Percentiles rank a stretch among this genome's conserved stretches.
Evolutionary conservation across 2,329 filamentous ascomycete genomes (phyloP).

Genomic region (Aspergillus fumigatus): DNA sequence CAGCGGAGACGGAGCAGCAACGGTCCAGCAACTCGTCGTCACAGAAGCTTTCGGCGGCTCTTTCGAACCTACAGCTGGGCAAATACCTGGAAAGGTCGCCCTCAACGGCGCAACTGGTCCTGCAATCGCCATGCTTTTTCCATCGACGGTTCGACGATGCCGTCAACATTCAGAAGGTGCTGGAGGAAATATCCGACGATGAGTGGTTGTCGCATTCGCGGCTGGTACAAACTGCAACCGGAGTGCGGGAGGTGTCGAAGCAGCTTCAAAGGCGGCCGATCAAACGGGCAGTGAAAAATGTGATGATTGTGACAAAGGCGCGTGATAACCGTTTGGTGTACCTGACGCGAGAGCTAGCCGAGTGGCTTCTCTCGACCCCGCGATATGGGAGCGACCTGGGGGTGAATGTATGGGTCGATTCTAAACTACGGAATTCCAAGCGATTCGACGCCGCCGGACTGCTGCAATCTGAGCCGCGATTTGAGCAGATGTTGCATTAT

Average conservation of each 20-base stretch:
- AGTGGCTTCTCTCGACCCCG: conserved; percentile 83
- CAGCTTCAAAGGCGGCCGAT: conserved; percentile 90
- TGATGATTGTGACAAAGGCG: conserved; percentile 99
- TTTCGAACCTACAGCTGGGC: conserved; percentile 48
- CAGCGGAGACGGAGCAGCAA: conserved; percentile 27
- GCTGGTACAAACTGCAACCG: conserved; percentile 89
- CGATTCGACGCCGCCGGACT: conserved; percentile 77
- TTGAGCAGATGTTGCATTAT: conserved; percentile 80
- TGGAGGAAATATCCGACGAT: conserved; percentile 85
- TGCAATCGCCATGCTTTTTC: conserved; percentile 95
- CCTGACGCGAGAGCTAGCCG: conserved; percentile 78
- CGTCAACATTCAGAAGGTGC: conserved; percentile 87
- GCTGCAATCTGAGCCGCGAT: conserved; percentile 68
- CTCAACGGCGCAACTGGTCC: conserved; percentile 52
- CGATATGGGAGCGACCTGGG: conserved; percentile 86
- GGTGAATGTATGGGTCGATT: conserved; percentile 96
- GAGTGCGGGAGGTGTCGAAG: conserved; percentile 91
- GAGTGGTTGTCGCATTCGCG: conserved; percentile 91
- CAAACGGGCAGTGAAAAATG: conserved; percentile 82
- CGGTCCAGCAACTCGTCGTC: conserved; percentile 47
- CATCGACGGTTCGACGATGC: conserved; percentile 95
- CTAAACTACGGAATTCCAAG: conserved; percentile 82
- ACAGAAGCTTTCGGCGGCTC: conserved; percentile 59
- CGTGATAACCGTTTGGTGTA: conserved; percentile 89
- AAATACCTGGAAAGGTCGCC: conserved; percentile 41